Evolutionary conservation across 2,329 filamentous ascomycete species (phyloP).

Genomic region (Stromatinia cepivora): DNA sequence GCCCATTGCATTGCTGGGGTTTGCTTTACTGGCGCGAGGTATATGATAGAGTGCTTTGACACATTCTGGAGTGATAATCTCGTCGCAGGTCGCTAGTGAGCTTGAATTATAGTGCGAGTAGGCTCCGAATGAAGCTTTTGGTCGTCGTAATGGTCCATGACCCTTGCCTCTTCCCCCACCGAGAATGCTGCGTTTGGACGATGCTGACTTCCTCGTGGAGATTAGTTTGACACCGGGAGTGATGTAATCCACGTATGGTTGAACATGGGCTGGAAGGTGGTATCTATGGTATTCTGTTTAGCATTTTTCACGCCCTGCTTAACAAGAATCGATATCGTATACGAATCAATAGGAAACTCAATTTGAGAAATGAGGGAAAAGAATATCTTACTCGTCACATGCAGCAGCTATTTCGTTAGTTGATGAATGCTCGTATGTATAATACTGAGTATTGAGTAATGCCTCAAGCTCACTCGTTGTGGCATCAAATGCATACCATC

Average conservation of each 20-base stretch:
- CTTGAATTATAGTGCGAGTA: slow-evolving; percentile 17
- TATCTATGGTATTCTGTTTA: slow-evolving; percentile 31
- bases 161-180: not conserved
- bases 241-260: slow-evolving; percentile 44
- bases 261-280: slow-evolving; percentile 45
- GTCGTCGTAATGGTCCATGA: slow-evolving; percentile 8
- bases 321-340: not conserved
- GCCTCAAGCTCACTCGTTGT: slow-evolving; percentile 40
- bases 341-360: not conserved
- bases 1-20: slow-evolving; percentile 50
- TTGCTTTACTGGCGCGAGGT: slow-evolving; percentile 43
- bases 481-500: slow-evolving; percentile 44
- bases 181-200: slow-evolving; percentile 15
- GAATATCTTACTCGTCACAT: slow-evolving; percentile 40
- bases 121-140: not conserved
- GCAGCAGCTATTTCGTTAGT: slow-evolving; percentile 38
- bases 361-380: not conserved
- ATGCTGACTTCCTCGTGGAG: slow-evolving; percentile 45
- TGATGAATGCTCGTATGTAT: slow-evolving; percentile 40
- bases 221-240: slow-evolving; percentile 41
- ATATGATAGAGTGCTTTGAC: slow-evolving; percentile 54
- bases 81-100: slow-evolving; percentile 46
- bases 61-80: slow-evolving; percentile 57
- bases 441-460: slow-evolving; percentile 42
- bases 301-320: too few species aligned